Evolutionary conservation across 2,329 filamentous ascomycete genomes (phyloP).

Genomic region (Pyrenophora seminiperda): DNA sequence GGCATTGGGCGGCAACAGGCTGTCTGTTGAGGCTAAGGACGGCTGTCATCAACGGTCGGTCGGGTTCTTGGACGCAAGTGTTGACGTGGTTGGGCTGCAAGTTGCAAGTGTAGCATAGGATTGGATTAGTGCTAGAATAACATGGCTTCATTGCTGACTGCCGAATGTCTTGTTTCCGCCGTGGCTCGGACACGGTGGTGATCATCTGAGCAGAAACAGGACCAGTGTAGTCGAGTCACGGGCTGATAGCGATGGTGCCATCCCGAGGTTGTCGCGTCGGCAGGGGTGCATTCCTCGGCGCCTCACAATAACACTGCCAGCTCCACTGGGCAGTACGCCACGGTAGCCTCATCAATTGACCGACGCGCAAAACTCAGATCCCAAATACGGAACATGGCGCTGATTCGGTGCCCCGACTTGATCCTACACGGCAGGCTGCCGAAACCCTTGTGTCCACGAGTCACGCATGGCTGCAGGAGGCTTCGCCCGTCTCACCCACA

Average conservation of each 20-base stretch:
- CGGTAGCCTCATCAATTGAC: slow-evolving; percentile 22
- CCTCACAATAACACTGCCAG: slow-evolving; percentile 18
- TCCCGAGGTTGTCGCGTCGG: background rate
- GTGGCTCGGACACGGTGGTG: background rate
- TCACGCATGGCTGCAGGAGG: slow-evolving; percentile 8
- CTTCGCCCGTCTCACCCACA: slow-evolving; percentile 12
- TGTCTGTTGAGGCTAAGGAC: slow-evolving; percentile 22
- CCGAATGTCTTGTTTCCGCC: slow-evolving; percentile 7
- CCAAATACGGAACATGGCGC: background rate
- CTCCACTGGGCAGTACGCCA: slow-evolving; percentile 8
- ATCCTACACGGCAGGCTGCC: background rate
- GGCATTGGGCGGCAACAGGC: slow-evolving; percentile 31
- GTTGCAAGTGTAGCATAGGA: slow-evolving; percentile 30
- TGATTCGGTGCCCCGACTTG: slow-evolving; percentile 11
- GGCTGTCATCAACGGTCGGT: slow-evolving; percentile 26
- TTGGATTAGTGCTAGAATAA: slow-evolving; percentile 24
- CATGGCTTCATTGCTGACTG: slow-evolving; percentile 20
- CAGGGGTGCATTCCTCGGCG: slow-evolving; percentile 19
- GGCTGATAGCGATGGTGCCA: slow-evolving; percentile 9
- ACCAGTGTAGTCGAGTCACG: slow-evolving; percentile 16
- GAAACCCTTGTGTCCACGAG: slow-evolving; percentile 5
- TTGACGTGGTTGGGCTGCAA: slow-evolving; percentile 30
- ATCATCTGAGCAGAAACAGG: slow-evolving; percentile 2
- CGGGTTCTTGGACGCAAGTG: slow-evolving; percentile 13
- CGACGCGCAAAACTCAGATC: slow-evolving; percentile 7